Evolutionary conservation across 108 stramenopile genomes (phyloP), one percentile per base, ranked within the genome.

Genomic region (Nitzschia putrida): DNA sequence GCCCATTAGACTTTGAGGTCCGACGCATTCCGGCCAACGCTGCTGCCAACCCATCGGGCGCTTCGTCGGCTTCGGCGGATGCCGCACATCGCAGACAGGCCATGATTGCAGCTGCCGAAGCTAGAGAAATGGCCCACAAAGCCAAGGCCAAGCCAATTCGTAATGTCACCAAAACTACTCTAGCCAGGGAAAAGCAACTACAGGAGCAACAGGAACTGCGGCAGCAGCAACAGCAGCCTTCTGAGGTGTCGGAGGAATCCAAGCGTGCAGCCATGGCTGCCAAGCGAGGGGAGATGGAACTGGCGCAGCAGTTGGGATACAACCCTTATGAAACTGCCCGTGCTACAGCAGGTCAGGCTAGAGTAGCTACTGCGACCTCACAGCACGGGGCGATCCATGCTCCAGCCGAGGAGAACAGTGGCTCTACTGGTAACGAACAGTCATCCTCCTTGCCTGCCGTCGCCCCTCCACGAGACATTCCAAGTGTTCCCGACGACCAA

Each of bases 61-160:
- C 66, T 25, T 57, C 23, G 20, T 14, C 44, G 0, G 55, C 43
- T 51, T 87, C 83, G 18, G 89, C 89, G 0, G 85, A 85, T 53
- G 82, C 88, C 12, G 64, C 73, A 29, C 72, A 80, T 1, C 80
- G 87, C 3, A 82, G 87, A 44, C 84, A 89, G 61, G 92, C 92
- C 13, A 74, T 93, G 49, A 90, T 93, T 70, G 92, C 92, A 0
- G 92, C 92, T 21, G 92, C 88, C 0, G 92, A 90, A 73, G 87
- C 87, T 11, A 72, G 92, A 50, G 92, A 93, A 56, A 87, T 83
- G 44, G 83, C 77, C 21, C 72, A 83, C 68, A 89, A 90, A 61
- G 59, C 57, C 14, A 78, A 77, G 53, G 56, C 67, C 26, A 86
- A 86, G 61, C 83, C 85, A 3, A 79, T 83, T 16, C 64, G 65